Evolutionary conservation across 352 stramenopile species (phyloP), one percentile per base, ranked within the genome.

Genomic region (Phytopythium mirpurense): DNA sequence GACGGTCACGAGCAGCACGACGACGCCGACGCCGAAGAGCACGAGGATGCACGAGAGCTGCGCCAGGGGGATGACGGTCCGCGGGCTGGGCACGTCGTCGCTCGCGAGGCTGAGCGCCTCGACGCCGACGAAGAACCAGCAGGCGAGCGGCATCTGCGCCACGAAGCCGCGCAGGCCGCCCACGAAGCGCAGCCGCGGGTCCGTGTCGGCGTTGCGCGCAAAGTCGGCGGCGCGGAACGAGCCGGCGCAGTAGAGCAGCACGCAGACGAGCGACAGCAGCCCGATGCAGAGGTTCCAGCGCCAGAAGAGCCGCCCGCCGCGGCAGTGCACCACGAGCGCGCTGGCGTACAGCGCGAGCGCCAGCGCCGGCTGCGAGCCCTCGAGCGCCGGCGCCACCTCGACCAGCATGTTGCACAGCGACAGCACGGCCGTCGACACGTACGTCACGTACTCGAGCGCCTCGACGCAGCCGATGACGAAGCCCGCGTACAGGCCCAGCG

Each of bases 391-490:
- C 12, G 40, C 27, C 15, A 48, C 51, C 51, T 62, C 46, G 19
- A 56, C 48, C n/a, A 76, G 29, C 50, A 73, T 68, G 21, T 63
- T 40, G 36, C 42, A 45, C 9, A 73, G 43, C 27, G 54, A 47
- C 5, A 75, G 38, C 27, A 70, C 49, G 8, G 56, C 58, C 21
- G 53, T 62, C 27, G 58, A 52, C 26, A 67, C 61, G 34, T 73
- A 73, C 29, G 58, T 59, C 26, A 73, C 68, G 51, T 75, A 72
- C 54, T 68, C 61, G 43, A 73, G 41, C 11, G 60, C 35, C 51
- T 76, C 67, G 27, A 47, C 46, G 50, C 64, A 72, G 34, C 67
- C 67, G 47, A 71, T 67, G 36, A 73, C 35, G 48, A 65, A 76
- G 24, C 42, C 67, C 0, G 57, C n/a, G 27, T 59, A 72, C 47